phyloP scores from a whole-genome alignment of 1,284 basidiomycete genomes.

The Laetiporus sulphureus region DNA sequence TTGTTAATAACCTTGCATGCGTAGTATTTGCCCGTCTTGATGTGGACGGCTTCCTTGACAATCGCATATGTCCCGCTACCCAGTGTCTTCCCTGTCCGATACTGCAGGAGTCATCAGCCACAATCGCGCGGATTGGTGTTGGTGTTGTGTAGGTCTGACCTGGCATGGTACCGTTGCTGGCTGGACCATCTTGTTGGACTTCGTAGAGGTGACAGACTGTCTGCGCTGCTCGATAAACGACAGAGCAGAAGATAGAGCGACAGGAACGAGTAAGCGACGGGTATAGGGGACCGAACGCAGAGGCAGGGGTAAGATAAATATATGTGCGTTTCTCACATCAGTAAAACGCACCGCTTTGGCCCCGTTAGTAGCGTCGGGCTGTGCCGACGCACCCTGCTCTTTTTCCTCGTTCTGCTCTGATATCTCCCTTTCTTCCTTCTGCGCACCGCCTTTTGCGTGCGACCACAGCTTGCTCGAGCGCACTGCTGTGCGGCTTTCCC shows the following conservation, averaged over 20 bases:
- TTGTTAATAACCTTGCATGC: conserved; percentile 97
- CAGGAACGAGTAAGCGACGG: not conserved
- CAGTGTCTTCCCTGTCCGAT: conserved; percentile 88
- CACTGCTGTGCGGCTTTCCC: no score
- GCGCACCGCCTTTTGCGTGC: no score
- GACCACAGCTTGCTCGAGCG: no score
- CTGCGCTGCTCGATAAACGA: not conserved
- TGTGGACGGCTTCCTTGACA: conserved; percentile 94
- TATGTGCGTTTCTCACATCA: not conserved
- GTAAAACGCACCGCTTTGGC: not conserved
- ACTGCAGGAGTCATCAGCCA: conserved; percentile 40
- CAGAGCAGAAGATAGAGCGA: not conserved
- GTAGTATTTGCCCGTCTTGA: conserved; percentile 81
- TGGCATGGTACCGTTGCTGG: conserved; percentile 57
- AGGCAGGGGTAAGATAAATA: no score
- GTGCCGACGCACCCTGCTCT: not conserved
- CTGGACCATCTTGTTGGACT: conserved; percentile 2
- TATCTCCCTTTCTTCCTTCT: no score
- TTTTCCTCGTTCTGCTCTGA: no score
- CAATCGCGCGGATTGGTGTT: conserved; percentile 1
- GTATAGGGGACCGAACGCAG: no score
- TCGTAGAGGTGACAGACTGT: no score
- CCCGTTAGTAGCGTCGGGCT: not conserved
- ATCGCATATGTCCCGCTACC: conserved; percentile 91
- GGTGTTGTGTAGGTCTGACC: conserved; percentile 27